Conservation (phyloP, 1,284 basidiomycete species). For the Cerioporus squamosus region DNA sequence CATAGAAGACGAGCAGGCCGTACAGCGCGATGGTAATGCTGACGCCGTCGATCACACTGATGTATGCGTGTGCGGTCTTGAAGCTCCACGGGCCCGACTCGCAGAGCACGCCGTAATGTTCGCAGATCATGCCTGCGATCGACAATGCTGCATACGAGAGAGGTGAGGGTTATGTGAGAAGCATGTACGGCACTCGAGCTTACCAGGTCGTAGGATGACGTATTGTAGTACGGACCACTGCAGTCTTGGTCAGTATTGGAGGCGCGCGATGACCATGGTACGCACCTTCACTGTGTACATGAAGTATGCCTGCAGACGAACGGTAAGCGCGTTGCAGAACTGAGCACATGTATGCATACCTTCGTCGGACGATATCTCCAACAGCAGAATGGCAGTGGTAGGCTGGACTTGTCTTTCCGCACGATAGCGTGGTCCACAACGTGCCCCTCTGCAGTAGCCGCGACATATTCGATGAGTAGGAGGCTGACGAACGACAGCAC, state of each 20-base stretch:
- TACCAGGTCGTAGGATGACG: constrained; percentile 77
- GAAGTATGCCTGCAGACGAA: constrained; percentile 69
- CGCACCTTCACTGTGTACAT: constrained; percentile 83
- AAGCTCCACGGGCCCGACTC: constrained; percentile 59
- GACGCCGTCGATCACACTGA: constrained; percentile 73
- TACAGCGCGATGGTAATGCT: constrained; percentile 86
- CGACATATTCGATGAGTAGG: constrained; percentile 85
- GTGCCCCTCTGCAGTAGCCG: constrained; percentile 64
- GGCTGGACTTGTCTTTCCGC: constrained; percentile 77
- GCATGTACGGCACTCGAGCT: constrained; percentile 7
- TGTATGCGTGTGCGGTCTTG: constrained; percentile 72
- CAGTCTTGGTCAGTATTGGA: neutral
- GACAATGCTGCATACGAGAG: constrained; percentile 44
- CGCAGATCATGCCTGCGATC: constrained; percentile 77
- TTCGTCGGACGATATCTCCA: constrained; percentile 85
- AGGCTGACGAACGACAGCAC: constrained; percentile 48
- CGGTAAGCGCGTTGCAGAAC: neutral
- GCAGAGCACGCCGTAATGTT: constrained; percentile 72
- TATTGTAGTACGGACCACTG: constrained; percentile 87
- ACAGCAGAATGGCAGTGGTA: constrained; percentile 73
- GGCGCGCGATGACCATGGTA: neutral
- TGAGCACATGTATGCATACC: constrained; percentile 36
- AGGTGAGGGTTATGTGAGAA: neutral
- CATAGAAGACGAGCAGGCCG: constrained; percentile 82
- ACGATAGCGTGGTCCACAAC: constrained; percentile 68